Percentiles rank a stretch among this genome's conserved stretches.
Evolutionary conservation across 805 yeast species (phyloP).

Genomic region (Naumovozyma castellii): DNA sequence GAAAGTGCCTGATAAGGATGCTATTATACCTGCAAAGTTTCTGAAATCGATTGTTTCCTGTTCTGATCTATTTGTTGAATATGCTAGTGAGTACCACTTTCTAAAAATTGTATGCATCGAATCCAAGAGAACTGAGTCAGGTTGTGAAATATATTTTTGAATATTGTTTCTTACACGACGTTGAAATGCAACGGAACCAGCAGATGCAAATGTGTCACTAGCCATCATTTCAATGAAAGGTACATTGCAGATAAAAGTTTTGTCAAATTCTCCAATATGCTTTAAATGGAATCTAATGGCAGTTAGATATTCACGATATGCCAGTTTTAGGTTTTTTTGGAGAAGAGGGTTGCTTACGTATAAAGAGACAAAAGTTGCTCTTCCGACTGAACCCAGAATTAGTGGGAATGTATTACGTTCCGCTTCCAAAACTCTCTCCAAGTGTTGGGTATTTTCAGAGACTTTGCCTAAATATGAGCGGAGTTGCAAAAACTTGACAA

Average conservation of each 20-base stretch:
- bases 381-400: slow-evolving; percentile 37
- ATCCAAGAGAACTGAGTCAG: slow-evolving; percentile 22
- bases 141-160: slow-evolving; percentile 14
- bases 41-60: slow-evolving; percentile 41
- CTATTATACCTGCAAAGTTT: slow-evolving; percentile 62
- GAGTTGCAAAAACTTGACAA: slow-evolving; percentile 33
- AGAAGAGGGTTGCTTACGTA: slow-evolving; percentile 44
- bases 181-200: slow-evolving; percentile 63
- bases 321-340: slow-evolving; percentile 39
- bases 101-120: slow-evolving; percentile 30
- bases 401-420: slow-evolving; percentile 27
- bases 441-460: slow-evolving; percentile 20
- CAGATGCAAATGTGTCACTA: slow-evolving; percentile 49
- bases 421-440: slow-evolving; percentile 14
- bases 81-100: slow-evolving; percentile 19
- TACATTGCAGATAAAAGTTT: slow-evolving; percentile 23
- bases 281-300: slow-evolving; percentile 23
- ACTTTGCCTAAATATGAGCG: slow-evolving; percentile 26
- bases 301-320: slow-evolving; percentile 25
- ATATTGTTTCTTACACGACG: slow-evolving; percentile 46
- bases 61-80: slow-evolving; percentile 11
- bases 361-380: slow-evolving; percentile 41
- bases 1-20: slow-evolving; percentile 58
- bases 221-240: slow-evolving; percentile 37
- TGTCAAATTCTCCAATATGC: slow-evolving; percentile 17